Evolutionary conservation across 2,329 filamentous ascomycete species (phyloP).

Genomic region (Phyllosticta citribraziliensis): DNA sequence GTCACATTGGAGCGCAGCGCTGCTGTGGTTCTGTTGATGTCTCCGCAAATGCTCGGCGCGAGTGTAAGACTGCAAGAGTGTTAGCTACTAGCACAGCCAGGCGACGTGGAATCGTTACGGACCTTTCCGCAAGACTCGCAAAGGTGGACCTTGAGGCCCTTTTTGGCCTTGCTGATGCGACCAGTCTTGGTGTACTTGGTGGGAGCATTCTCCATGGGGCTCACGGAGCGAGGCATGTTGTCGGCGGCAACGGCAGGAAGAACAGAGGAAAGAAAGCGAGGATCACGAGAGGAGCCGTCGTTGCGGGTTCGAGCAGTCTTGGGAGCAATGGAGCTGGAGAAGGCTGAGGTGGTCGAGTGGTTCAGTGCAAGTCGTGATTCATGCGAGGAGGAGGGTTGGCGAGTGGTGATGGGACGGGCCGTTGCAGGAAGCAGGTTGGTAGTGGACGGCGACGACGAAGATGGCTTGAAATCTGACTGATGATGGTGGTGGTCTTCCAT

Average conservation of each 20-base stretch:
- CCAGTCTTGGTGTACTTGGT: slow-evolving; percentile 35
- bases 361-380: slow-evolving; percentile 4
- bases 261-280: slow-evolving; percentile 6
- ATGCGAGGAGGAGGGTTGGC: slow-evolving; percentile 4
- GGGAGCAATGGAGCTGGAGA: background rate
- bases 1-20: slow-evolving; percentile 32
- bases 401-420: background rate
- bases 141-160: slow-evolving; percentile 36
- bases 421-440: background rate
- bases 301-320: slow-evolving; percentile 14
- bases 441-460: slow-evolving; percentile 8
- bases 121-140: slow-evolving; percentile 39
- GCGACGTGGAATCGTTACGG: slow-evolving; percentile 15
- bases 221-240: slow-evolving; percentile 24
- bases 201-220: slow-evolving; percentile 22
- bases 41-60: slow-evolving; percentile 38
- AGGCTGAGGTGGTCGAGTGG: background rate
- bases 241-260: slow-evolving; percentile 2
- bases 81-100: background rate
- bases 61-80: slow-evolving; percentile 32
- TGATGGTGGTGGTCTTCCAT: slow-evolving; percentile 9
- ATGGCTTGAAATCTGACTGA: slow-evolving; percentile 6
- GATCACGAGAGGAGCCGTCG: slow-evolving; percentile 21
- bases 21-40: slow-evolving; percentile 38
- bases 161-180: slow-evolving; percentile 38